phyloP scores from a whole-genome alignment of 1,284 basidiomycete species.

The Ganoderma lucidum region DNA sequence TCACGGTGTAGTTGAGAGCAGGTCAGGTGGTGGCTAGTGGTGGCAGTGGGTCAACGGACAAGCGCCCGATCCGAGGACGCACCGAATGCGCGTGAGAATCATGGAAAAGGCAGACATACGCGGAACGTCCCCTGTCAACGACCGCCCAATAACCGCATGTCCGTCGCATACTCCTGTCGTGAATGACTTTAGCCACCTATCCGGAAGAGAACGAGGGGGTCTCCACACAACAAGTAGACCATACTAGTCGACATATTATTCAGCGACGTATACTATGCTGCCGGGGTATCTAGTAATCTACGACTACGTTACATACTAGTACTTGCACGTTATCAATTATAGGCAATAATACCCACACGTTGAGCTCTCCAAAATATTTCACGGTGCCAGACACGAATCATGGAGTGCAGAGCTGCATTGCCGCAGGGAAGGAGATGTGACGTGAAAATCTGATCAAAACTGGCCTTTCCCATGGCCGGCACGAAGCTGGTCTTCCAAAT shows the following conservation, averaged over 20 bases:
- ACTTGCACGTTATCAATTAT: neutral
- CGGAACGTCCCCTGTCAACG: too few species aligned
- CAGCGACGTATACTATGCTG: neutral
- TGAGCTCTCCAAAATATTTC: neutral
- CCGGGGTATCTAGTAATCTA: too few species aligned
- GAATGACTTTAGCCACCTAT: neutral
- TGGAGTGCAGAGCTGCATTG: neutral
- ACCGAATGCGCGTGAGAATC: neutral
- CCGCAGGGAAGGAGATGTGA: neutral
- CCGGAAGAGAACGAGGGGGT: neutral
- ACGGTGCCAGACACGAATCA: neutral
- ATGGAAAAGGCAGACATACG: too few species aligned
- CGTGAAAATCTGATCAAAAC: neutral
- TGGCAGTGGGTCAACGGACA: neutral
- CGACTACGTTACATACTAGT: too few species aligned
- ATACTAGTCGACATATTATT: neutral
- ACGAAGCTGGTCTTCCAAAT: constrained; percentile 22
- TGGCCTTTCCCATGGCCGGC: neutral
- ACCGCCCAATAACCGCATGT: too few species aligned
- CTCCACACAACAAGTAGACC: neutral
- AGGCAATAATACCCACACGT: neutral
- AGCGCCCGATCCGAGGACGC: neutral
- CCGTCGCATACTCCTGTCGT: neutral
- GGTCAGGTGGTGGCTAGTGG: neutral
- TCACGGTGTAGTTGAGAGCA: neutral